Evolutionary conservation across 352 stramenopile species (phyloP), one percentile per base, ranked within the genome.

Genomic region (Pythium dissotocum): DNA sequence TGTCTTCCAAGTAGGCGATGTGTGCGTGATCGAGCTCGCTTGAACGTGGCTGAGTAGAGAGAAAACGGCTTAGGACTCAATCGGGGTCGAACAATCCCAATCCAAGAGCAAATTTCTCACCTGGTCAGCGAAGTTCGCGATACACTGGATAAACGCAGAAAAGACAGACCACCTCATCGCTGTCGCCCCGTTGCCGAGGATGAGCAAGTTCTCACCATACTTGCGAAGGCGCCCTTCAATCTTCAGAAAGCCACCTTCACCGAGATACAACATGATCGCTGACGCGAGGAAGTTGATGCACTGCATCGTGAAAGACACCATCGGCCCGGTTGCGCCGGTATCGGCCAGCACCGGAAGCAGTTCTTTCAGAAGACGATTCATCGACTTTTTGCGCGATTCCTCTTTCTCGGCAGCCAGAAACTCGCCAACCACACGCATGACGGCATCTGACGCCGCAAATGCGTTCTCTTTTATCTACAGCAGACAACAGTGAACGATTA

Each of bases 351-450:
- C 65, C 0, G 81, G 82, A 5, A 95, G 65, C 36, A 91, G 63
- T 21, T 93, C 82, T 49, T 93, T 92, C 32, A 93, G 56, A 46
- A 95, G 80, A 42, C 80, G 85, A 51, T 93, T 90, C 46, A 93
- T 63, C 12, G 72, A 72, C 51, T 89, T 91, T 60, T 93, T 95
- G 28, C 76, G 75, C 46, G 42, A 48, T 13, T 89, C 78, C 26
- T 88, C 73, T 33, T 79, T 80, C 18, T 71, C 65, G n/a, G 68
- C 57, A 14, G 70, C 66, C 33, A 93, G 56, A 8, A 77, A 82
- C 10, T 54, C 44, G 33, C 79, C 80, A 21, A 91, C 56, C 3
- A 73, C 65, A n/a, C 69, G 40, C 26, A 95, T 73, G 2, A 90
- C 65, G 13, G 65, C 63, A 54, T 82, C 79, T 0, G 80, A 79